Percentiles rank a stretch among this genome's conserved stretches.
Conservation (phyloP, 169 alveolate genomes). For the Eimeria maxima region DNA sequence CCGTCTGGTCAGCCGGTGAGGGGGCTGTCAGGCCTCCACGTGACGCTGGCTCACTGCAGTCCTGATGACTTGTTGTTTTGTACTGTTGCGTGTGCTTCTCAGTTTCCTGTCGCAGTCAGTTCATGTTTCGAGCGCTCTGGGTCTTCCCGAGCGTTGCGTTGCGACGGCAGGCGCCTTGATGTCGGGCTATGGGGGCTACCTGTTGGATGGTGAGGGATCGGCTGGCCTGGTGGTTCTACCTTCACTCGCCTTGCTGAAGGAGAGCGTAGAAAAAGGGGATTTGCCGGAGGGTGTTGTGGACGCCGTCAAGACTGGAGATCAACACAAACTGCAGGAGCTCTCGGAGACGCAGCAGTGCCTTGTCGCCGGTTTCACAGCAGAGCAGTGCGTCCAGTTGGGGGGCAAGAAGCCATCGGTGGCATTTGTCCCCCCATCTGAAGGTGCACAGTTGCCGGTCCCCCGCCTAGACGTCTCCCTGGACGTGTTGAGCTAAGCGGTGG, state of each 20-base stretch:
- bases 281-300: neutral
- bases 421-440: neutral
- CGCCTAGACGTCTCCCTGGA: neutral
- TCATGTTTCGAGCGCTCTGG: neutral
- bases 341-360: neutral
- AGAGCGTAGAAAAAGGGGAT: neutral
- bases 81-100: neutral
- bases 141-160: constrained; percentile 28
- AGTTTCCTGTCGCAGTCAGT: neutral
- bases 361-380: neutral
- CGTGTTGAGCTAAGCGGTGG: neutral
- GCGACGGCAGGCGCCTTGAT: constrained; percentile 19
- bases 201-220: neutral
- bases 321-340: neutral
- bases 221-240: constrained; percentile 11
- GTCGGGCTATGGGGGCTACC: neutral
- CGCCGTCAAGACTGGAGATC: neutral
- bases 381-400: constrained; percentile 35
- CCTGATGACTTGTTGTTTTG: too few species aligned
- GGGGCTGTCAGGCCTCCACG: too few species aligned
- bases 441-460: neutral
- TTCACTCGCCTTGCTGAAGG: neutral
- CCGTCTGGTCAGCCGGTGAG: too few species aligned
- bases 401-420: neutral
- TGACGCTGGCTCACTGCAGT: too few species aligned